A percentile compares a stretch with the other conserved stretches of the same genome.
These are phyloP conservation scores for Lepiota brunneoincarnata DNA, from an alignment of 768 basidiomycete genomes.

Conservation along the genomic window DNA sequence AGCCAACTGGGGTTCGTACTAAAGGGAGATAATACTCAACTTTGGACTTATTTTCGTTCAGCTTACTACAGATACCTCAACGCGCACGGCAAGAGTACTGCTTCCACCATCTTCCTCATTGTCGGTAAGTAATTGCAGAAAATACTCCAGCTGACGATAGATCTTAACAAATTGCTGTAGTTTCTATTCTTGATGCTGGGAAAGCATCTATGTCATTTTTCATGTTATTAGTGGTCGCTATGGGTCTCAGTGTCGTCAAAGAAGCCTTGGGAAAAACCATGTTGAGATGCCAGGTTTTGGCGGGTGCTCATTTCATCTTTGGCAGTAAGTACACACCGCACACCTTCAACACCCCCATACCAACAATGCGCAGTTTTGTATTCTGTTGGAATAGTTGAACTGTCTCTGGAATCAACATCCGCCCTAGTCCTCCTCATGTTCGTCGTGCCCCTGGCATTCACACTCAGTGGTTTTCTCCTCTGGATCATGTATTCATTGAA, in stretches of 20 bases:
- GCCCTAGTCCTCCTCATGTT: slow-evolving; percentile 82
- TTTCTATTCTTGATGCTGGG: slow-evolving; percentile 93
- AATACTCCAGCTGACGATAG: neutral
- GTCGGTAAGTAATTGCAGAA: slow-evolving; percentile 57
- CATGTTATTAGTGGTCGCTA: slow-evolving; percentile 87
- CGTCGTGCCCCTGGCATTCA: slow-evolving; percentile 92
- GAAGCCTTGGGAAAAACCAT: slow-evolving; percentile 85
- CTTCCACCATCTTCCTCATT: slow-evolving; percentile 88
- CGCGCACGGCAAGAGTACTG: slow-evolving; percentile 69
- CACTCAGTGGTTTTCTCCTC: slow-evolving; percentile 91
- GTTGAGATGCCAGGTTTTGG: slow-evolving; percentile 78
- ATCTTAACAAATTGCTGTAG: slow-evolving; percentile 34
- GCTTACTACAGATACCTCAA: slow-evolving; percentile 96
- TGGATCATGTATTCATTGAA: slow-evolving; percentile 95
- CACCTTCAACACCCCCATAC: no score
- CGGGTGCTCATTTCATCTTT: slow-evolving; percentile 86
- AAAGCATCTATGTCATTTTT: slow-evolving; percentile 95
- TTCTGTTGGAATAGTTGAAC: slow-evolving; percentile 90
- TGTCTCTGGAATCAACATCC: slow-evolving; percentile 89
- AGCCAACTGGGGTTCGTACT: slow-evolving; percentile 74
- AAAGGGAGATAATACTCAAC: neutral
- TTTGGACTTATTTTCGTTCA: slow-evolving; percentile 23
- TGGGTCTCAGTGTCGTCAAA: slow-evolving; percentile 89
- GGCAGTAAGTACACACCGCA: slow-evolving; percentile 63
- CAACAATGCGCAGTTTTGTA: slow-evolving; percentile 63